phyloP scores from a whole-genome alignment of 257 asterid genomes.

The Knoxia roxburghii region DNA sequence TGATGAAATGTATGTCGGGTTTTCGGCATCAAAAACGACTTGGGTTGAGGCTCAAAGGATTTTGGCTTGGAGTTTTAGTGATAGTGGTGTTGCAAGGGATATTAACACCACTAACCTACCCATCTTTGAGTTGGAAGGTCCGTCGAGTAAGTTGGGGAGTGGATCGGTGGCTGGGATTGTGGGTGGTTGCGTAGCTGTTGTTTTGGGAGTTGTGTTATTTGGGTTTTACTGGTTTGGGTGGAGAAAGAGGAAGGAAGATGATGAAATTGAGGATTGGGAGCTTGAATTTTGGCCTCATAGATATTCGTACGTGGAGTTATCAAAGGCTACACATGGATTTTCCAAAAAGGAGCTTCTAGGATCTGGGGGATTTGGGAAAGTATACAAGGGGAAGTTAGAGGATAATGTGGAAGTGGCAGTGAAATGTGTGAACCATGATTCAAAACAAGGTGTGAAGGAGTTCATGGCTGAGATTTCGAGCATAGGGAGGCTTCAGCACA shows the following conservation, averaged over 20 bases:
- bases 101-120: slow-evolving; percentile 64
- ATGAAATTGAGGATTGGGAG: slow-evolving; percentile 82
- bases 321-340: slow-evolving; percentile 49
- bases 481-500: slow-evolving; percentile 79
- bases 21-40: slow-evolving; percentile 64
- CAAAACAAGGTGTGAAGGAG: slow-evolving; percentile 74
- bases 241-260: slow-evolving; percentile 45
- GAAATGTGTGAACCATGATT: slow-evolving; percentile 74
- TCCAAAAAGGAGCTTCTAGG: slow-evolving; percentile 51
- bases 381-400: slow-evolving; percentile 47
- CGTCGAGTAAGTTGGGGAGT: slow-evolving; percentile 33
- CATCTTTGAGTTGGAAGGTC: slow-evolving; percentile 31
- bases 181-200: slow-evolving; percentile 38
- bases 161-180: slow-evolving; percentile 55
- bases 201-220: slow-evolving; percentile 15
- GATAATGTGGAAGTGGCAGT: slow-evolving; percentile 60
- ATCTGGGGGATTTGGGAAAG: slow-evolving; percentile 77
- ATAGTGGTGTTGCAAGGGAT: slow-evolving; percentile 61
- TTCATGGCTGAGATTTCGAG: slow-evolving; percentile 90
- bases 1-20: slow-evolving; percentile 58
- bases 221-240: slow-evolving; percentile 56
- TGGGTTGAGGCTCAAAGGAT: slow-evolving; percentile 77
- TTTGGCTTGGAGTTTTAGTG: slow-evolving; percentile 79
- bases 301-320: slow-evolving; percentile 58
- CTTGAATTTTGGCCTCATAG: slow-evolving; percentile 86